Evolutionary conservation across 768 basidiomycete genomes (phyloP).

Genomic region (Suillus americanus): DNA sequence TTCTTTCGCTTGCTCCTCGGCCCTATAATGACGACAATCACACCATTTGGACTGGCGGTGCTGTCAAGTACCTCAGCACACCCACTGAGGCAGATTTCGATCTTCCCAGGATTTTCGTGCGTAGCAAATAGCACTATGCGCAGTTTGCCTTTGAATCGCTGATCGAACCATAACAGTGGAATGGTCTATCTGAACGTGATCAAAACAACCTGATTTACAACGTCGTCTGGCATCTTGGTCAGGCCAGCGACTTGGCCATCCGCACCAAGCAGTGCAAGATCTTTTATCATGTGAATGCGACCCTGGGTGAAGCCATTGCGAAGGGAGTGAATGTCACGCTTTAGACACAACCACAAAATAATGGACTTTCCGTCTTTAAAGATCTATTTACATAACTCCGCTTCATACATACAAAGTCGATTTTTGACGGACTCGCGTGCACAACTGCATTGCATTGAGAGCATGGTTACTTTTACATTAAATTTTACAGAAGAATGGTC

Average conservation of each 20-base stretch:
- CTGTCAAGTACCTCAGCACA: constrained; percentile 35
- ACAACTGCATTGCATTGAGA: neutral
- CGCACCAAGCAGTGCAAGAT: constrained; percentile 32
- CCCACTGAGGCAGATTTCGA: constrained; percentile 41
- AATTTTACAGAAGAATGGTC: neutral
- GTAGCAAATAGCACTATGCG: neutral
- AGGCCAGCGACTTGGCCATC: constrained; percentile 28
- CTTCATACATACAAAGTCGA: too few species aligned
- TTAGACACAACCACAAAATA: neutral
- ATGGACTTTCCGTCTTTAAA: neutral
- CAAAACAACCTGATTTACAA: constrained; percentile 38
- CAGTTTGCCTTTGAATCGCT: neutral
- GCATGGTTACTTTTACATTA: neutral
- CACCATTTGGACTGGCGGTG: constrained; percentile 42
- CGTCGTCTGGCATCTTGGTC: constrained; percentile 38
- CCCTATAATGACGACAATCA: constrained; percentile 40
- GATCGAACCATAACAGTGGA: constrained; percentile 24
- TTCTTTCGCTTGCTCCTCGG: constrained; percentile 31
- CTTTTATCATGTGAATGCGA: constrained; percentile 38
- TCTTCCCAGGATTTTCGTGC: constrained; percentile 35
- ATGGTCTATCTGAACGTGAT: constrained; percentile 32
- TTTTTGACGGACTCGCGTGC: too few species aligned
- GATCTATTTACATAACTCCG: too few species aligned
- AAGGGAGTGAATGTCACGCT: constrained; percentile 28
- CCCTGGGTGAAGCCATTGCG: constrained; percentile 36